Conservation (phyloP, 2,329 filamentous ascomycete species). For the Pestalotiopsis sp. region DNA sequence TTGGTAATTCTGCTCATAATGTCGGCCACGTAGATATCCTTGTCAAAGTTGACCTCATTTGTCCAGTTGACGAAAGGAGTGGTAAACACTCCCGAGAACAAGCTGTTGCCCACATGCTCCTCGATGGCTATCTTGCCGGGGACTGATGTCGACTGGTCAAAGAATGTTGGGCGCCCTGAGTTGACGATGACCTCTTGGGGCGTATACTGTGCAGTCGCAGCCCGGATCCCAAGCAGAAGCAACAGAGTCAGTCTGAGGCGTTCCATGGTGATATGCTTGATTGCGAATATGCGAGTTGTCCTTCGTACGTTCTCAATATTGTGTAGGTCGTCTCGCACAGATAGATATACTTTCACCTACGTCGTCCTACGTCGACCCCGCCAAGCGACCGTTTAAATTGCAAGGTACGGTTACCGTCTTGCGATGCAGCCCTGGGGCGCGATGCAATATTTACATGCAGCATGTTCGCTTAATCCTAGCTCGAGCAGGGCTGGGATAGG, state of each 20-base stretch:
- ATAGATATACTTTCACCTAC: too few species aligned
- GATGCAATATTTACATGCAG: neutral
- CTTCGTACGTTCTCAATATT: too few species aligned
- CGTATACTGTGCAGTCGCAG: neutral
- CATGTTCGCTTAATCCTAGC: neutral
- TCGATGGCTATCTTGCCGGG: slow-evolving; percentile 64
- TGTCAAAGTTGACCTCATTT: neutral
- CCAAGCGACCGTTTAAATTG: too few species aligned
- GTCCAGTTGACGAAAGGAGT: neutral
- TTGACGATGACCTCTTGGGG: slow-evolving; percentile 2
- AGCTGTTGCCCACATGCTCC: slow-evolving; percentile 37
- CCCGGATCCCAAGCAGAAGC: neutral
- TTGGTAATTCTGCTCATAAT: neutral
- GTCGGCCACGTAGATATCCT: neutral
- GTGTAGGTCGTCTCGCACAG: too few species aligned
- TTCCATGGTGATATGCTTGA: neutral
- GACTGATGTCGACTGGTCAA: slow-evolving; percentile 31
- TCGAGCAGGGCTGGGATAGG: neutral
- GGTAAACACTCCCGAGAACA: neutral
- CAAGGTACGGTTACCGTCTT: neutral
- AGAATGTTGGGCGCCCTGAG: slow-evolving; percentile 2
- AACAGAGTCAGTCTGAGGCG: neutral
- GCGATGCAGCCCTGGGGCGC: neutral
- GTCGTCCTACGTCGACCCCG: too few species aligned
- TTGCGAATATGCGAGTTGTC: neutral